Conservation (phyloP, 352 stramenopile genomes). For the Pythium scleroteichum region DNA sequence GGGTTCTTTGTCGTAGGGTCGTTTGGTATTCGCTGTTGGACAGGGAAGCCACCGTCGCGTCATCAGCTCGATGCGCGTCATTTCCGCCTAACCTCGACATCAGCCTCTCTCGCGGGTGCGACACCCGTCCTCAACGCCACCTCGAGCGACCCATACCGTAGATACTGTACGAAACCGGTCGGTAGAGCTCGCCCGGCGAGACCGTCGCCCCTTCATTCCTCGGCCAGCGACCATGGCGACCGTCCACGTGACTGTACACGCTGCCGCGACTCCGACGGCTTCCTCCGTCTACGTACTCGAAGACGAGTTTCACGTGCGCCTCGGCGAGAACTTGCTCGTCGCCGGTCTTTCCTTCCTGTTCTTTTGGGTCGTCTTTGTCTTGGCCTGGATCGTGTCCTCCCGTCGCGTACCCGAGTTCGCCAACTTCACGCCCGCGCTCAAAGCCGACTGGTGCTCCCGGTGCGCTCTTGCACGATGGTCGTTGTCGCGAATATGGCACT, state of each 20-base stretch:
- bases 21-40: background rate
- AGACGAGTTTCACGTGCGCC: conserved; percentile 51
- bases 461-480: conserved; percentile 24
- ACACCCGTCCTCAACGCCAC: background rate
- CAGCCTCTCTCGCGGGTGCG: conserved; percentile 1
- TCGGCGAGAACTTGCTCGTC: conserved; percentile 67
- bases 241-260: conserved; percentile 20
- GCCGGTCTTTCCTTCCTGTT: conserved; percentile 56
- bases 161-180: background rate
- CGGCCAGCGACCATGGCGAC: conserved; percentile 8
- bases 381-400: conserved; percentile 61
- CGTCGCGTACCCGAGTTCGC: conserved; percentile 61
- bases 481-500: too few relatives aligned
- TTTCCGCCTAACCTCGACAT: conserved; percentile 3
- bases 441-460: conserved; percentile 83
- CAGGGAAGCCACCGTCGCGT: conserved; percentile 8
- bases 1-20: conserved; percentile 17
- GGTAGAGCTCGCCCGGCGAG: too few relatives aligned
- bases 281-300: conserved; percentile 48
- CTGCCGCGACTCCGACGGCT: background rate
- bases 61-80: conserved; percentile 15
- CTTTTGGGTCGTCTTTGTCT: conserved; percentile 69
- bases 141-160: too few relatives aligned
- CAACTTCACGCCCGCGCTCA: conserved; percentile 60
- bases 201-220: background rate